Base-by-base conservation (phyloP, 805 yeast species). In the Saccharomycopsis synnaedendra region DNA sequence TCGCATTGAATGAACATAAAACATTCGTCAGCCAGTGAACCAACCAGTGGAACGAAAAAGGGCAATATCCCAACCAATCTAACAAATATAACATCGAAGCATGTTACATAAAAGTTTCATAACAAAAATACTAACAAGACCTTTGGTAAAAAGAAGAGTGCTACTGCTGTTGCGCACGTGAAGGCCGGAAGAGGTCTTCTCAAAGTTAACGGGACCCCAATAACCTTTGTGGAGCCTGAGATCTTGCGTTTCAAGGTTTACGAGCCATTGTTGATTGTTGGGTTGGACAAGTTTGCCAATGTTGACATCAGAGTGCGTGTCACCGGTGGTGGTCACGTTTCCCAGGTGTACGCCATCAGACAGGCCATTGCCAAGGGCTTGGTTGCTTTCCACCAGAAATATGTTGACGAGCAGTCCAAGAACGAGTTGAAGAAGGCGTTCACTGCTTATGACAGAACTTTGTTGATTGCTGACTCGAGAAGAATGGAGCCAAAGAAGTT, bases 401-500 rank as follows among this genome's bases (percentile, higher is more conserved):
- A 72, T 78, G 97, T 93, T 68, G 98, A 93, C 69, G 98, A 93
- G 81, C 96, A 95, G 72, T 85, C 96, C 65, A 93, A 93, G 86
- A 90, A 90, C 79, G 97, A 90, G 79, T 83, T 93, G 73, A 93
- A 93, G 95, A 89, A 88, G 80, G 83, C 94, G 66, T 87, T 89
- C 78, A 80, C 90, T 60, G 69, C 95, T 67, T 94, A 89, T 83
- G 98, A 93, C 90, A 89, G 96, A 82, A 87, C 97, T 72, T 84
- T 93, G 72, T 84, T 93, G 78, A 93, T 93, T 74, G 97, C 98
- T 66, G 98, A 93, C 75, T 79, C 97, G 66, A 88, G 98, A 85
- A 90, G 95, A 84, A 83, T 89, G 84, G 98, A 93, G 82, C 98
- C 98, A 83, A 93, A 93, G 97, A 93, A 93, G 82, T 93, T 93